phyloP scores from a whole-genome alignment of 257 asterid species.

The Mitragyna speciosa region DNA sequence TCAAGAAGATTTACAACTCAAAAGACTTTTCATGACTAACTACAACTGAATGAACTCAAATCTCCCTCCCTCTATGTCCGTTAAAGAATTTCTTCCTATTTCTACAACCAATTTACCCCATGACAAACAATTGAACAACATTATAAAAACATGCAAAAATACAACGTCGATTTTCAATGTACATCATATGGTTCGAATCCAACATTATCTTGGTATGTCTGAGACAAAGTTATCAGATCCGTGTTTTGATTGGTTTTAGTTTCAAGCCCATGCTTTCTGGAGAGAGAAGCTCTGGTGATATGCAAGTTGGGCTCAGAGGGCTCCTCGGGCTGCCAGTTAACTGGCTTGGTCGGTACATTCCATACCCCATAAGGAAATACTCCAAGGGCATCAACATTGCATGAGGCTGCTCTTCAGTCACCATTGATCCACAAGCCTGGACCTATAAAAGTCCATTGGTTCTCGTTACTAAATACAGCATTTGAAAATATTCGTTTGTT shows the following conservation, averaged over 20 bases:
- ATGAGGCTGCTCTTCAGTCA: conserved; percentile 94
- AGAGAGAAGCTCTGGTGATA: conserved; percentile 81
- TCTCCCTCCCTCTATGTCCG: conserved; percentile 44
- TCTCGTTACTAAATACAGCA: background rate
- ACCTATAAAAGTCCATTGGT: conserved; percentile 44
- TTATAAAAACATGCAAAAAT: conserved; percentile 19
- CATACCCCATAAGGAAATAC: conserved; percentile 77
- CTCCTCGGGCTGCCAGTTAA: conserved; percentile 73
- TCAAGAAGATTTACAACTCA: conserved; percentile 36
- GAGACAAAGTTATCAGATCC: conserved; percentile 21
- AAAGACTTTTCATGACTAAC: conserved; percentile 26
- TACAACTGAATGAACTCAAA: conserved; percentile 54
- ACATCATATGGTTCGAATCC: conserved; percentile 24
- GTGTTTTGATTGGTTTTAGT: conserved; percentile 86
- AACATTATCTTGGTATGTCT: conserved; percentile 23
- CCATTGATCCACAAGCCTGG: conserved; percentile 87
- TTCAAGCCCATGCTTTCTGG: conserved; percentile 95
- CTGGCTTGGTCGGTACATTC: conserved; percentile 60
- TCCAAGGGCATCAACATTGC: conserved; percentile 87
- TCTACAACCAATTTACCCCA: conserved; percentile 45
- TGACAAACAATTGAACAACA: conserved; percentile 17
- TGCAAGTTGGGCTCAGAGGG: conserved; percentile 76
- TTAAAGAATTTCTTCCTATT: conserved; percentile 47
- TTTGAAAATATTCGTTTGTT: background rate
- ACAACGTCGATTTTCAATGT: conserved; percentile 31